These are phyloP conservation scores for Cornus florida DNA, from an alignment of 148 eudicot species.

Conservation along the genomic window DNA sequence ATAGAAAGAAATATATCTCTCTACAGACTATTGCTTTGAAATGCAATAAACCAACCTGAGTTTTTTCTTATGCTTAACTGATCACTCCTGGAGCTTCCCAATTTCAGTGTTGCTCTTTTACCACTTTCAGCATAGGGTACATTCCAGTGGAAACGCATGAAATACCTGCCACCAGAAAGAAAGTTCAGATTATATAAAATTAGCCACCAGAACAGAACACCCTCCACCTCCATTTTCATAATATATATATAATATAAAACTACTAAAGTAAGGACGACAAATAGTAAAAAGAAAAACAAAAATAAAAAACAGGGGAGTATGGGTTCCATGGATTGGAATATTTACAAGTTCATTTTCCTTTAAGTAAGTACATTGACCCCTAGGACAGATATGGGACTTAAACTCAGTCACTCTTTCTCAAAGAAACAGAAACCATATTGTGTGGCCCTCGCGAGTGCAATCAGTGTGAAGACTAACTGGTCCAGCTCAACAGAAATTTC, in stretches of 20 bases:
- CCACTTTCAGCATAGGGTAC: conserved; percentile 31
- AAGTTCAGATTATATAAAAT: conserved; percentile 10
- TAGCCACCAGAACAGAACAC: neutral
- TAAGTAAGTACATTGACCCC: neutral
- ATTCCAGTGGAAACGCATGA: conserved; percentile 31
- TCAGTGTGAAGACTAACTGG: neutral
- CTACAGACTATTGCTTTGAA: neutral
- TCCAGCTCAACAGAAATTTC: neutral
- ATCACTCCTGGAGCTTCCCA: conserved; percentile 21
- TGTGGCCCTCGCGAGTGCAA: neutral
- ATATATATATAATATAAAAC: neutral
- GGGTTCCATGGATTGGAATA: neutral
- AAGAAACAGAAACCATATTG: neutral
- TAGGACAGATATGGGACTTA: neutral
- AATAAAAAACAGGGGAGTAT: too few species aligned
- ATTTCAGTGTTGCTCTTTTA: conserved; percentile 24
- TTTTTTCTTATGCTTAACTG: conserved; percentile 11
- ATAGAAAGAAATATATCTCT: neutral
- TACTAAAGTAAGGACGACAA: neutral
- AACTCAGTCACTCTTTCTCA: neutral
- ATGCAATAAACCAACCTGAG: conserved; percentile 13
- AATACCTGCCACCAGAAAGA: conserved; percentile 30
- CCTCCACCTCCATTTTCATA: neutral
- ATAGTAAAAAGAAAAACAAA: neutral
- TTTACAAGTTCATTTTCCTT: conserved; percentile 8